Base-by-base conservation (phyloP, 1,139 yeast genomes). In the Blastobotrys buckinghamii region DNA sequence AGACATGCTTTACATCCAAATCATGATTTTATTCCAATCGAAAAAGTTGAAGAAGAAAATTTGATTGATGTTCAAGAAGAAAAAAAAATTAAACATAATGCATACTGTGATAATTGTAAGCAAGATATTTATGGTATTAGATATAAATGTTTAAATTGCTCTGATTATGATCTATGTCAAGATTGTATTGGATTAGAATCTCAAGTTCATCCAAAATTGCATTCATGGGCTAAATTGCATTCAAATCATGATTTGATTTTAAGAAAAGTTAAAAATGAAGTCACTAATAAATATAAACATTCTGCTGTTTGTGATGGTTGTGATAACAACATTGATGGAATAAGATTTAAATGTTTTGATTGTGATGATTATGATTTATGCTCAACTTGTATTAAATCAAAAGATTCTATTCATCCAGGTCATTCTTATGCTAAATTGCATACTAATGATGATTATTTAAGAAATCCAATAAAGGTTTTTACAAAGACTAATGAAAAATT, bases 361-460 rank as follows among this genome's bases (percentile, higher is more conserved):
- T 79, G 84, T 57, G 59, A 64, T 1, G 77, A 79, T 54, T 79
- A 68, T 59, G 84, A 79, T 55, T 66, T 77, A 52, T 79, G 84
- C 60, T 63, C 65, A 20, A 50, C 55, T 6, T 79, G 83, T 59
- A 53, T 53, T 44, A 42, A 35, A 17, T 39, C 39, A 5, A 42
- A 47, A 17, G 22, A 39, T 12, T 38, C 22, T n/a, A 30, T 40
- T 22, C 51, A 49, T 33, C 53, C 50, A 6, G 45, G 39, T 6
- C 65, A 61, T 40, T 9, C 44, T n/a, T 61, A 60, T 50, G 60
- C 57, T 12, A 33, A 50, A 17, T 42, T 60, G n/a, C 50, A 45
- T 8, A 35, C 22, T 22, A 42, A 49, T 3, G 52, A 51, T 19
- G 46, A 44, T 37, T 19, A 53, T 32, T 15, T 43, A 27, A 17